These are phyloP conservation scores for Microsporum ferrugineum DNA, from an alignment of 2,329 filamentous ascomycete species.

Conservation along the genomic window DNA sequence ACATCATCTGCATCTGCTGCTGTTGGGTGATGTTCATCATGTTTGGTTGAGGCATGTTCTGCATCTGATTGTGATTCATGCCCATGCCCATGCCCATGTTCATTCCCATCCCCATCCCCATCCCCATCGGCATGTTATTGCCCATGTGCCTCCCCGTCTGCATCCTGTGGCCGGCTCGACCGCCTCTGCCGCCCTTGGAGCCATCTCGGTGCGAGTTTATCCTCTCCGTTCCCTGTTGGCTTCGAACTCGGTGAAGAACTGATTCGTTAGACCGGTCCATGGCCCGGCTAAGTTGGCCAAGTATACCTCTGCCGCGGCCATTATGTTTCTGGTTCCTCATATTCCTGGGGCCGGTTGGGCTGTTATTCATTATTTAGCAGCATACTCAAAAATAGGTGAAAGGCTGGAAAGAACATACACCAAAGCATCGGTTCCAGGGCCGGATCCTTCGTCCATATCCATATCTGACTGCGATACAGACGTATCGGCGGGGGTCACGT, in stretches of 20 bases:
- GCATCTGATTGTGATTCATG: constrained; percentile 19
- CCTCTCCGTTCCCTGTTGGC: constrained; percentile 59
- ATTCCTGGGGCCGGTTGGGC: constrained; percentile 86
- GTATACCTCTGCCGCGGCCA: constrained; percentile 59
- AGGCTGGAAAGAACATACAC: constrained; percentile 22
- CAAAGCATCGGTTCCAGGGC: constrained; percentile 18
- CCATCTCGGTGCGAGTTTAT: constrained; percentile 70
- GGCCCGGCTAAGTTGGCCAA: constrained; percentile 72
- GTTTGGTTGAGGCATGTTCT: constrained; percentile 35
- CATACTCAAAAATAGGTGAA: neutral
- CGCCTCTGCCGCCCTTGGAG: constrained; percentile 58
- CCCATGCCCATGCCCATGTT: constrained; percentile 27
- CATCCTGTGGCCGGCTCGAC: constrained; percentile 34
- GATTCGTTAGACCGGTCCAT: constrained; percentile 67
- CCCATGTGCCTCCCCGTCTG: constrained; percentile 32
- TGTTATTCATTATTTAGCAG: constrained; percentile 39
- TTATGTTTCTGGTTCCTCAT: constrained; percentile 67
- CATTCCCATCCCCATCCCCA: constrained; percentile 33
- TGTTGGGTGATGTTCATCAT: constrained; percentile 50
- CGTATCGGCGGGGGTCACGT: constrained; percentile 7
- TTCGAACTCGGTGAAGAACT: constrained; percentile 69
- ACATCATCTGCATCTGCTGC: constrained; percentile 62
- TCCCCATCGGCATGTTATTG: constrained; percentile 24
- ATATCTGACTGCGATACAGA: constrained; percentile 44
- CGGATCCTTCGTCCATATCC: constrained; percentile 54